These are phyloP conservation scores for Lentinula sp. DNA, from an alignment of 768 basidiomycete genomes.

Conservation along the genomic window DNA sequence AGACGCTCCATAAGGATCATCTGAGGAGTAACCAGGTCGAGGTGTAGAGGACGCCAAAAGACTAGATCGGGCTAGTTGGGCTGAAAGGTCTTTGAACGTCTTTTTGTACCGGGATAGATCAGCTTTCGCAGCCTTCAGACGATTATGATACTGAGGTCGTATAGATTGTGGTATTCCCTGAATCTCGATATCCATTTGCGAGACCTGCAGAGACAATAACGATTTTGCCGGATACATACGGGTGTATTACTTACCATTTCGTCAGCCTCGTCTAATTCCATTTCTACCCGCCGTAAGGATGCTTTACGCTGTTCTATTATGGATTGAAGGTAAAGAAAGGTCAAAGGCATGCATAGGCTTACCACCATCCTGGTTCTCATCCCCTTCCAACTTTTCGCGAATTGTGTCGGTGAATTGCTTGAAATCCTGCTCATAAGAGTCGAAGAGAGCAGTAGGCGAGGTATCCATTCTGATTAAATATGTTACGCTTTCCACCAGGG, in stretches of 20 bases:
- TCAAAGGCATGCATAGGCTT: conserved; percentile 17
- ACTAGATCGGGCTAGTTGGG: conserved; percentile 67
- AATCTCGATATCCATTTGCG: conserved; percentile 99
- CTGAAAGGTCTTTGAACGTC: conserved; percentile 64
- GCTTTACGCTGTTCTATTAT: conserved; percentile 73
- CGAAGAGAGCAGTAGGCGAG: conserved; percentile 81
- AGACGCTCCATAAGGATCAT: conserved; percentile 71
- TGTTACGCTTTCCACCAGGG: conserved; percentile 23
- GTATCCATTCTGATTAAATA: conserved; percentile 54
- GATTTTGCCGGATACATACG: not conserved
- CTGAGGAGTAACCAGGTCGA: conserved; percentile 41
- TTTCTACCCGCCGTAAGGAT: conserved; percentile 76
- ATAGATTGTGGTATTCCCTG: conserved; percentile 89
- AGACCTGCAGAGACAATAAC: conserved; percentile 50
- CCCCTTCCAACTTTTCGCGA: conserved; percentile 69
- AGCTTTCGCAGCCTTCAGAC: conserved; percentile 69
- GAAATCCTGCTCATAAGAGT: conserved; percentile 92
- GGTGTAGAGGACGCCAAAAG: conserved; percentile 53
- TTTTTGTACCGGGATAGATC: conserved; percentile 79
- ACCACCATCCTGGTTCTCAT: conserved; percentile 68
- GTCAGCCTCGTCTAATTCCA: conserved; percentile 97
- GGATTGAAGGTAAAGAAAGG: not conserved
- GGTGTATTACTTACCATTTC: conserved; percentile 66
- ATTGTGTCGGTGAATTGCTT: conserved; percentile 74
- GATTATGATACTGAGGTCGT: conserved; percentile 66